These are phyloP conservation scores for Komagataella pseudopastoris DNA, from an alignment of 805 yeast species.

Conservation along the genomic window DNA sequence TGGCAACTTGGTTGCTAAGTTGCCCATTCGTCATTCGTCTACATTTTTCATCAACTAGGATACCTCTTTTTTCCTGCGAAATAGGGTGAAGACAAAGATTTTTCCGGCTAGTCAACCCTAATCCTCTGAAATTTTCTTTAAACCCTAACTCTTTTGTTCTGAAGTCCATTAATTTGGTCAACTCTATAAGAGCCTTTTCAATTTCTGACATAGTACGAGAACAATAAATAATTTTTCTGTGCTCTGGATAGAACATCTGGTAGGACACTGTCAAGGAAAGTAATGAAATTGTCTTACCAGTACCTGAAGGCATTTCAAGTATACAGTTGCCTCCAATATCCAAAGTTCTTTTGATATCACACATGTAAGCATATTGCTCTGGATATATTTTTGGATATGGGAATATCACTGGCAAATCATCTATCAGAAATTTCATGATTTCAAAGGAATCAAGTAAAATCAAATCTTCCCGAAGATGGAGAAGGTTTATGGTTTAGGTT, in stretches of 20 bases:
- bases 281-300: constrained; percentile 93
- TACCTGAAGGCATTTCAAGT: constrained; percentile 98
- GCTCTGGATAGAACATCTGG: constrained; percentile 88
- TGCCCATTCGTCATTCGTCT: constrained; percentile 90
- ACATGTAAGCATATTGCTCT: constrained; percentile 96
- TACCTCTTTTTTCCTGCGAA: constrained; percentile 79
- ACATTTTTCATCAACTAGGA: constrained; percentile 91
- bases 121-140: constrained; percentile 83
- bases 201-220: constrained; percentile 99
- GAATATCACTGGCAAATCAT: constrained; percentile 88
- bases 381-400: constrained; percentile 97
- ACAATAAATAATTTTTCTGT: constrained; percentile 86
- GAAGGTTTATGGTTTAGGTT: not conserved
- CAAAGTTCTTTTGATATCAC: constrained; percentile 82
- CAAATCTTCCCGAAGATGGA: no score
- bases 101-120: constrained; percentile 90
- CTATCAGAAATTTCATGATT: constrained; percentile 65
- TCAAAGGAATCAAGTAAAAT: not conserved
- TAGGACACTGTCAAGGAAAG: constrained; percentile 88
- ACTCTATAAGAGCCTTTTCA: constrained; percentile 90
- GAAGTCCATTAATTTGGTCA: constrained; percentile 78
- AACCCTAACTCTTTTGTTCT: constrained; percentile 74
- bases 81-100: constrained; percentile 86
- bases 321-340: constrained; percentile 97
- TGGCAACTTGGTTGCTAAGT: constrained; percentile 51